These are phyloP conservation scores for Rhizopogon vesiculosus DNA, from an alignment of 768 basidiomycete genomes.

Conservation along the genomic window DNA sequence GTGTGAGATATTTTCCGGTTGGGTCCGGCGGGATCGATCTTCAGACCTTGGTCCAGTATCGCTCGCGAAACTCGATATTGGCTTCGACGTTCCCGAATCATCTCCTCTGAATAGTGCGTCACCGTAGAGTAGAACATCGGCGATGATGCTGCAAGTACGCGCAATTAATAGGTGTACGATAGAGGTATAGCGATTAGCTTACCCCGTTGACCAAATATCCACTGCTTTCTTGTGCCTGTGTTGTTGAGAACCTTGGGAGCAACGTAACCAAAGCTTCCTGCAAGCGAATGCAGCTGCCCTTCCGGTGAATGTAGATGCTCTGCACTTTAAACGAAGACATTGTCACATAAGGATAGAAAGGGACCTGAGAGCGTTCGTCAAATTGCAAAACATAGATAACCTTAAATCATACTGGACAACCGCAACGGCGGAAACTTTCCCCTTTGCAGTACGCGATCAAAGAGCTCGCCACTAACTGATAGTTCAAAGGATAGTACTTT, in stretches of 20 bases:
- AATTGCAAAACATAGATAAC: no score
- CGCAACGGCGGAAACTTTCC: no score
- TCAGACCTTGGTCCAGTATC: slow-evolving; percentile 84
- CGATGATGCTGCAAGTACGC: slow-evolving; percentile 63
- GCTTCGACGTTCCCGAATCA: slow-evolving; percentile 79
- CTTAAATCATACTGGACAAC: no score
- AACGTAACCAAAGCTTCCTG: slow-evolving; percentile 80
- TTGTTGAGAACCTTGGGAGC: slow-evolving; percentile 88
- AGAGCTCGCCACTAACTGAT: no score
- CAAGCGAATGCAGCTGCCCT: no score
- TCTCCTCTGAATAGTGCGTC: slow-evolving; percentile 93
- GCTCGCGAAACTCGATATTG: slow-evolving; percentile 85
- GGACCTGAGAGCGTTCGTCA: no score
- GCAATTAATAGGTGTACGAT: no score
- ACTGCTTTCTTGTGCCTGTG: slow-evolving; percentile 52
- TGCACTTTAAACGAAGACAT: slow-evolving; percentile 42
- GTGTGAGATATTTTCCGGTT: no score
- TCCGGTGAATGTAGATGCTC: slow-evolving; percentile 63
- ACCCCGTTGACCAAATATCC: slow-evolving; percentile 94
- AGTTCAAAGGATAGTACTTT: no score
- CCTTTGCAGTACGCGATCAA: no score
- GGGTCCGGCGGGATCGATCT: no score
- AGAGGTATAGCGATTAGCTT: neutral
- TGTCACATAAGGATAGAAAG: neutral
- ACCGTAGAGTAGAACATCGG: slow-evolving; percentile 91